phyloP scores from a whole-genome alignment of 306 rosid species.

The Fagus sylvatica region DNA sequence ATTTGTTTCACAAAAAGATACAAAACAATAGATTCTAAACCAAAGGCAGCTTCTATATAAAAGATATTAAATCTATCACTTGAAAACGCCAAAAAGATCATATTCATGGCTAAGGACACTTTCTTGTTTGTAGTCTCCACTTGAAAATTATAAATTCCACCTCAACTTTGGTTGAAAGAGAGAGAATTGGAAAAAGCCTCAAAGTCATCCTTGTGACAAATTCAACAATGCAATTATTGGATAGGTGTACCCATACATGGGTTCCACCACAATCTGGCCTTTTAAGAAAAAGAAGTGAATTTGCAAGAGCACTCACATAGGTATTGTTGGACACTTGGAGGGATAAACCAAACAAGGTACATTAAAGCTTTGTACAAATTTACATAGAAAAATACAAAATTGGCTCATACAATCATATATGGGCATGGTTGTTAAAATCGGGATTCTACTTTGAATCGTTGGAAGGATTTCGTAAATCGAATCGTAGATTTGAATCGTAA shows the following conservation, averaged over 20 bases:
- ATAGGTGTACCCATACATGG: slow-evolving; percentile 26
- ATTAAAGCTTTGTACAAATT: no score
- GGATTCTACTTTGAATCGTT: no score
- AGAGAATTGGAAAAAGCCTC: slow-evolving; percentile 14
- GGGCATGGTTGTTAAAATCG: no score
- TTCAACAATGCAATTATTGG: slow-evolving; percentile 54
- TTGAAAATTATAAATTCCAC: slow-evolving; percentile 25
- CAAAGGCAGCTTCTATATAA: no score
- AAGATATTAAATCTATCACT: not conserved
- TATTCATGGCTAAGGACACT: not conserved
- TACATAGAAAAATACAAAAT: no score
- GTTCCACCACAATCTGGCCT: slow-evolving; percentile 47
- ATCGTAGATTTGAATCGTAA: no score
- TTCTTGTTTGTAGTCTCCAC: slow-evolving; percentile 10
- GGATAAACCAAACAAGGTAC: no score
- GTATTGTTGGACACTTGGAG: not conserved
- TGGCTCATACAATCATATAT: no score
- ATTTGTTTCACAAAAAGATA: no score
- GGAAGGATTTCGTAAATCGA: no score
- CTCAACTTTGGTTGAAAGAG: slow-evolving; percentile 6
- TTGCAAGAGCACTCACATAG: slow-evolving; percentile 48
- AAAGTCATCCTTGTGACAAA: slow-evolving; percentile 16
- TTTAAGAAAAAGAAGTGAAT: slow-evolving; percentile 34
- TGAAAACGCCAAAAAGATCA: not conserved
- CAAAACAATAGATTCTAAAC: no score